phyloP scores from a whole-genome alignment of 2,329 filamentous ascomycete genomes.

The Colletotrichum echinochloae region DNA sequence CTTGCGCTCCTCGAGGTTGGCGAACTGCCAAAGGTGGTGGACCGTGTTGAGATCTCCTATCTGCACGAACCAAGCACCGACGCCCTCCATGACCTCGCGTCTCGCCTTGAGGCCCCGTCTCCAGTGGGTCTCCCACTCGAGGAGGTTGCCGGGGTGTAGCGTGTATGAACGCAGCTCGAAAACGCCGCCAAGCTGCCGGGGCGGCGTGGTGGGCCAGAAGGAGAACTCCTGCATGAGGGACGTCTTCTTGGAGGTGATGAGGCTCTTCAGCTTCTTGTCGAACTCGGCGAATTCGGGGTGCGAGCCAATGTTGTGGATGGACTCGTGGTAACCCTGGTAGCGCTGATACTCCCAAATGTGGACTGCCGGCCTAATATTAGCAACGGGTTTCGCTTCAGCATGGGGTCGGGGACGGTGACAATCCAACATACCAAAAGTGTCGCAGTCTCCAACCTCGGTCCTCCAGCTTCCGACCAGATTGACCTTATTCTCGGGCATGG shows the following conservation, averaged over 20 bases:
- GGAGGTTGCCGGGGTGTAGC: slow-evolving; percentile 91
- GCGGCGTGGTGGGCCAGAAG: slow-evolving; percentile 97
- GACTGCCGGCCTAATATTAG: slow-evolving; percentile 66
- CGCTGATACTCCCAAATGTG: slow-evolving; percentile 99
- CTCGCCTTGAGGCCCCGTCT: slow-evolving; percentile 89
- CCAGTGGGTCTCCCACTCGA: slow-evolving; percentile 99
- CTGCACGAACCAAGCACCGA: slow-evolving; percentile 98
- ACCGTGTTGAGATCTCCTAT: slow-evolving; percentile 98
- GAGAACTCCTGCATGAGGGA: slow-evolving; percentile 99
- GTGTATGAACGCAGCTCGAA: slow-evolving; percentile 98
- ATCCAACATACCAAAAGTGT: slow-evolving; percentile 83
- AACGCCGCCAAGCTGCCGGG: slow-evolving; percentile 88
- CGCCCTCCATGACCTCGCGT: slow-evolving; percentile 97
- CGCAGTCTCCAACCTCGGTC: slow-evolving; percentile 96
- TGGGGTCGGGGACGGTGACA: background rate
- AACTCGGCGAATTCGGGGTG: slow-evolving; percentile 89
- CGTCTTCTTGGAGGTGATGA: slow-evolving; percentile 86
- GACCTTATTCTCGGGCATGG: slow-evolving; percentile 88
- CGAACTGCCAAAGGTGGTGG: slow-evolving; percentile 98
- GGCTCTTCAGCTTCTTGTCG: slow-evolving; percentile 83
- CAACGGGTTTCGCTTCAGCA: slow-evolving; percentile 19
- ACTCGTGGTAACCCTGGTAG: slow-evolving; percentile 95
- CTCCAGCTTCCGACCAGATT: slow-evolving; percentile 98
- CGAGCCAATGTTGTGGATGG: slow-evolving; percentile 83
- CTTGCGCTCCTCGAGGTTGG: slow-evolving; percentile 94